phyloP scores from a whole-genome alignment of 2,329 filamentous ascomycete genomes.

The Epichloe typhina region DNA sequence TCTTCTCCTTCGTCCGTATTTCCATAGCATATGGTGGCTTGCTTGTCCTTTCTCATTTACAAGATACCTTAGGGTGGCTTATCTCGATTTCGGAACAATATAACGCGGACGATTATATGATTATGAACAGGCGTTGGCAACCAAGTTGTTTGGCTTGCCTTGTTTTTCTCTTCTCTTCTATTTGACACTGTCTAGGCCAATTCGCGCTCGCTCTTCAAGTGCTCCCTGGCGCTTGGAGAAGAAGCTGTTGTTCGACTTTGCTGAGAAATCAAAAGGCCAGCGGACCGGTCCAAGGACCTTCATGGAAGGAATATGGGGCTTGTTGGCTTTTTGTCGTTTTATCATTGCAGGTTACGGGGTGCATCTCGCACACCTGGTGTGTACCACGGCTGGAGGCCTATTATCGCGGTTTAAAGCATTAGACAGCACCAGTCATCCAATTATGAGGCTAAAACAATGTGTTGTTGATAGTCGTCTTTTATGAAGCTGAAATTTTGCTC shows the following conservation, averaged over 20 bases:
- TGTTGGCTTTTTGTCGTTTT: conserved; percentile 1
- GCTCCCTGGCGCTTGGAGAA: neutral
- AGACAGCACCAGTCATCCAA: neutral
- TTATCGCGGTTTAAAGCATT: neutral
- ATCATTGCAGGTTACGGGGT: conserved; percentile 4
- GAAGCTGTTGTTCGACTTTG: neutral
- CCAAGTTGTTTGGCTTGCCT: conserved; percentile 5
- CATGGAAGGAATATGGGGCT: conserved; percentile 1
- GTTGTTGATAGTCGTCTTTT: neutral
- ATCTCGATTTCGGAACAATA: conserved; percentile 10
- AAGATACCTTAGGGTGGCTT: conserved; percentile 18
- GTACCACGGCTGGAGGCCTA: neutral
- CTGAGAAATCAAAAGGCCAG: neutral
- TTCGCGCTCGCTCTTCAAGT: neutral
- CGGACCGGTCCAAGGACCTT: neutral
- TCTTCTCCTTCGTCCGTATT: neutral
- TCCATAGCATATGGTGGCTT: neutral
- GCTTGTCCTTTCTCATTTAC: conserved; percentile 6
- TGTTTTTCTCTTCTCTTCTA: conserved; percentile 1
- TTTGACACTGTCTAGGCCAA: conserved; percentile 1
- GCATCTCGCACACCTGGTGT: conserved; percentile 3
- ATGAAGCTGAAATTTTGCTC: no score
- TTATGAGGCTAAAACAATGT: neutral
- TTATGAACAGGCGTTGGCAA: conserved; percentile 15
- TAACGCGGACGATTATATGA: conserved; percentile 12